These are phyloP conservation scores for Leptosphaerulina australis DNA, from an alignment of 2,329 filamentous ascomycete species.

Conservation along the genomic window DNA sequence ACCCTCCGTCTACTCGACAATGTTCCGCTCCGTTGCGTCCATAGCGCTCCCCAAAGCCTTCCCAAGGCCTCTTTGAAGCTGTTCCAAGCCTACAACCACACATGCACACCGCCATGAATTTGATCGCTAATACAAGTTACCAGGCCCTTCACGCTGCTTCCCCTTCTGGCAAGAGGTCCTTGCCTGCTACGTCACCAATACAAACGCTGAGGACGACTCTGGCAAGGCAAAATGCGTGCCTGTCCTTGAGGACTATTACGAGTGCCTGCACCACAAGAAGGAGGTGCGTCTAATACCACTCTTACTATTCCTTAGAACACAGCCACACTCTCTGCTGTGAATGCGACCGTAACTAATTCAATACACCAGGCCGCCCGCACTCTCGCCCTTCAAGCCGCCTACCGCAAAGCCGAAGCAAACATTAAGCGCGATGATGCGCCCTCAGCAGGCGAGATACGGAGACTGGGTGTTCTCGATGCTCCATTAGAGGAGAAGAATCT, in stretches of 20 bases:
- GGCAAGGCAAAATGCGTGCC: conserved; percentile 88
- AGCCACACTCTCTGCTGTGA: neutral
- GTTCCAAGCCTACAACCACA: neutral
- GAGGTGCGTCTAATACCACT: conserved; percentile 68
- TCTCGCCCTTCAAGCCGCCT: conserved; percentile 79
- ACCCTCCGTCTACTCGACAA: neutral
- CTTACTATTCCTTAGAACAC: neutral
- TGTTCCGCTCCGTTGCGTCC: neutral
- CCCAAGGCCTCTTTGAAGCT: neutral
- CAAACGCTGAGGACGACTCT: conserved; percentile 73
- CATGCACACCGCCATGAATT: neutral
- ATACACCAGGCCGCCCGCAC: conserved; percentile 75
- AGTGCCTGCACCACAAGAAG: conserved; percentile 98
- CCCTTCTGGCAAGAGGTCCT: conserved; percentile 99
- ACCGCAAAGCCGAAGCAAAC: conserved; percentile 76
- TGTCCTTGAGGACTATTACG: conserved; percentile 94
- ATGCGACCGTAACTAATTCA: too few relatives aligned
- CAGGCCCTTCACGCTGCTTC: conserved; percentile 83
- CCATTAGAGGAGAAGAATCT: conserved; percentile 75
- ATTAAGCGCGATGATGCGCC: conserved; percentile 80
- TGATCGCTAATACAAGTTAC: neutral
- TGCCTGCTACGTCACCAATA: conserved; percentile 97
- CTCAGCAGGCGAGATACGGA: conserved; percentile 84
- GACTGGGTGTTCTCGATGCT: conserved; percentile 75
- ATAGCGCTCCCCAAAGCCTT: neutral